Conservation (phyloP, 106 monocot species). For the Dendrobium catenatum region DNA sequence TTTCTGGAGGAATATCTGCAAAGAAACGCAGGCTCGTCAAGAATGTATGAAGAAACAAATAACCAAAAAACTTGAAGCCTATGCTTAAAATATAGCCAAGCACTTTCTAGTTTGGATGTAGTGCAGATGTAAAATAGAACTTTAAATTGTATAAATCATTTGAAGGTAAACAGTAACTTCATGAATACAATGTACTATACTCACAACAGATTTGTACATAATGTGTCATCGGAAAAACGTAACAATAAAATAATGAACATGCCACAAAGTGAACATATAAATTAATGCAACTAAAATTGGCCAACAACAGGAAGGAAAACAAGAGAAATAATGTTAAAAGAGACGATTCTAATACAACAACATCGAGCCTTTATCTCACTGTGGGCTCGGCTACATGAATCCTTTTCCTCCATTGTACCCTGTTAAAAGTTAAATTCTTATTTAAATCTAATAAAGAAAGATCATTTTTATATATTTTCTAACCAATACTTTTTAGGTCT, state of each 20-base stretch:
- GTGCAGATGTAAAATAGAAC: background rate
- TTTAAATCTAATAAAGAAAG: no score
- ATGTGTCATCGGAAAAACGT: background rate
- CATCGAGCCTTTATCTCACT: no score
- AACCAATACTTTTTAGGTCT: no score
- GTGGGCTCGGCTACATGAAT: no score
- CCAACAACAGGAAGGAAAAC: background rate
- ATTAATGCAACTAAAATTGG: background rate
- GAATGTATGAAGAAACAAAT: background rate
- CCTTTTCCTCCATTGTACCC: no score
- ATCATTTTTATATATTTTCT: no score
- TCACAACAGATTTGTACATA: background rate
- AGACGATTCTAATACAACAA: background rate
- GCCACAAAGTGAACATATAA: background rate
- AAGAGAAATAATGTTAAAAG: background rate
- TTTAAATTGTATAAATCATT: no score
- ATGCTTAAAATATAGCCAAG: background rate
- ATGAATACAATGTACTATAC: background rate
- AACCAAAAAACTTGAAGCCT: background rate
- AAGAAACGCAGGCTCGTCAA: constrained; percentile 2
- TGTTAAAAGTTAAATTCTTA: no score
- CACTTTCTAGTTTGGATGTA: background rate
- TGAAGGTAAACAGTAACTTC: background rate
- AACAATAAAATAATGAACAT: background rate
- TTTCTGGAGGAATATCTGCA: constrained; percentile 73